A percentile compares a stretch with the other conserved stretches of the same genome.
Evolutionary conservation across 495 filamentous ascomycete species (phyloP).

Genomic region (Pseudomonodictys pantanalensis): DNA sequence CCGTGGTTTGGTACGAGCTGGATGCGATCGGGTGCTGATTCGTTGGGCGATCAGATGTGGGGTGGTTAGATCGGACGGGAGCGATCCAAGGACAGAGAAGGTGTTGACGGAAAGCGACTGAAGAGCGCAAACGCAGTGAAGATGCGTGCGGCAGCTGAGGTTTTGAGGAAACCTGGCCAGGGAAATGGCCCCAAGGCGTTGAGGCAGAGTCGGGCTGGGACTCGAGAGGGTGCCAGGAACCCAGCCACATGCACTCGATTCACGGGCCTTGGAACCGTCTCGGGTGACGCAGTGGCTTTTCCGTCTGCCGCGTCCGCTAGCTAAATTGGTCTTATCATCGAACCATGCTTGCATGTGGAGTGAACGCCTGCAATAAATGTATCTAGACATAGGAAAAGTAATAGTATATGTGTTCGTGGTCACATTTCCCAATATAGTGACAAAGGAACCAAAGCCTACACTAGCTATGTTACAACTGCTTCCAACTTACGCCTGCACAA

Average conservation of each 20-base stretch:
- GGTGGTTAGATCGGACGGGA: background rate
- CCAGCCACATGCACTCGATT: conserved; percentile 13
- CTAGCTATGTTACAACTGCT: conserved; percentile 20
- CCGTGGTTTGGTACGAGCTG: background rate
- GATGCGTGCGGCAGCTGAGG: conserved; percentile 13
- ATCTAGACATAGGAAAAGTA: conserved; percentile 1
- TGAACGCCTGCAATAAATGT: background rate
- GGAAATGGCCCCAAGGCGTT: background rate
- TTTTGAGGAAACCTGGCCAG: background rate
- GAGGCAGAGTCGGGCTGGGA: conserved; percentile 1
- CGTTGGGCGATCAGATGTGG: conserved; percentile 17
- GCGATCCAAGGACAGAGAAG: background rate
- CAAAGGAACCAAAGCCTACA: conserved; percentile 20
- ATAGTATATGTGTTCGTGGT: conserved; percentile 24
- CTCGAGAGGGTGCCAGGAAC: too few species aligned
- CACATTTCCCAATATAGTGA: conserved; percentile 17
- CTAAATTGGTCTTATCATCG: background rate
- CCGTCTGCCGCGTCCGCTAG: too few species aligned
- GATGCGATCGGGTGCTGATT: conserved; percentile 26
- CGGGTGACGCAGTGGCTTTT: conserved; percentile 12
- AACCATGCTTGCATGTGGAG: background rate
- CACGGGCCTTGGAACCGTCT: conserved; percentile 16
- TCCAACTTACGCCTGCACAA: background rate
- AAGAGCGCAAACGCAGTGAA: background rate
- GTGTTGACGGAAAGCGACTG: background rate